These are phyloP conservation scores for Saccharomycopsis hybrid DNA, from an alignment of 1,139 yeast genomes.

Conservation along the genomic window DNA sequence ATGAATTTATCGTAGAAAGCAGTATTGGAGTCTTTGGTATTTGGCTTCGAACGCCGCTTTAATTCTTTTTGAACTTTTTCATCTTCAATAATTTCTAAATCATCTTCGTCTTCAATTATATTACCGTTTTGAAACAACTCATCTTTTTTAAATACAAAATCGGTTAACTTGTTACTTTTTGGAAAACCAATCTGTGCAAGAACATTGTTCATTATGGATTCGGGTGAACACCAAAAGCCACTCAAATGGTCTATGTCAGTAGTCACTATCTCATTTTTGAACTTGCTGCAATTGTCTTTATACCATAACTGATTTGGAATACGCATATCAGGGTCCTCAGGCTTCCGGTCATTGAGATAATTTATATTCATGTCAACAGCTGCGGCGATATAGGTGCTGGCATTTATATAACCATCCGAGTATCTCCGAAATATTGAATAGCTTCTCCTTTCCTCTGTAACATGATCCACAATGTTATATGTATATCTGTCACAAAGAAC, in stretches of 20 bases:
- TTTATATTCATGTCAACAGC: not conserved
- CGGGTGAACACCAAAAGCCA: slow-evolving; percentile 8
- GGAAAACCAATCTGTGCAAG: not conserved
- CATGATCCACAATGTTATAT: not conserved
- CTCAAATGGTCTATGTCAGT: not conserved
- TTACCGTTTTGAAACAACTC: not conserved
- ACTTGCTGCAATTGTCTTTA: not conserved
- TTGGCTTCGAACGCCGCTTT: not conserved
- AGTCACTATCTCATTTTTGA: not conserved
- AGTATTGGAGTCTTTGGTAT: not conserved
- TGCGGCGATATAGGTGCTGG: not conserved
- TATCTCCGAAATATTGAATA: not conserved
- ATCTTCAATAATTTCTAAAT: slow-evolving; percentile 1
- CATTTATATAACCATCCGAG: not conserved
- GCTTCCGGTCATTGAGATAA: slow-evolving; percentile 1
- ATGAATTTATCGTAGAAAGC: slow-evolving; percentile 1
- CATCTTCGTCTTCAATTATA: not conserved
- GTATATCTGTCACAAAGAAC: not conserved
- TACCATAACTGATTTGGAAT: slow-evolving; percentile 2
- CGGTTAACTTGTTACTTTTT: not conserved
- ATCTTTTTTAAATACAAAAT: not conserved
- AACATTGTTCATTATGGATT: not conserved
- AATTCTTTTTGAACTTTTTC: not conserved
- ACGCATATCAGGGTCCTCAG: slow-evolving; percentile 9
- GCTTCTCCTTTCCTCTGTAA: not conserved